Evolutionary conservation across 495 filamentous ascomycete species (phyloP).

Genomic region (Glonium stellatum): DNA sequence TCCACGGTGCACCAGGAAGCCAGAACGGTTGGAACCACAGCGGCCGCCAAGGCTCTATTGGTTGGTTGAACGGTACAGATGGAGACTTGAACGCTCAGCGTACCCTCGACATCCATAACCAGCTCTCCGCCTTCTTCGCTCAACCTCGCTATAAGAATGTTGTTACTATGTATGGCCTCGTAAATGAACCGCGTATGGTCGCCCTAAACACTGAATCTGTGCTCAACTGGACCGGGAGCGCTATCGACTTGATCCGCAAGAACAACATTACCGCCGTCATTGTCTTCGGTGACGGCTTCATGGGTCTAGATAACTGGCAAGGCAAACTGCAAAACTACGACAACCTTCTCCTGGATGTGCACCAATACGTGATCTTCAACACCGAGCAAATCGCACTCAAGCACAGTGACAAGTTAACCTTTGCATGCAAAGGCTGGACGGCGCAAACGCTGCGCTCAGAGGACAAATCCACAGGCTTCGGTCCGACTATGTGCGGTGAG

Average conservation of each 20-base stretch:
- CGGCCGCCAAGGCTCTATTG: slow-evolving; percentile 56
- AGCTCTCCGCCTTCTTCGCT: slow-evolving; percentile 39
- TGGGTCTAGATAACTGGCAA: slow-evolving; percentile 45
- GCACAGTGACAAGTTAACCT: slow-evolving; percentile 63
- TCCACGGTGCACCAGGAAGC: slow-evolving; percentile 74
- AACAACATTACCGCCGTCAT: slow-evolving; percentile 43
- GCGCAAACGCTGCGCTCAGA: slow-evolving; percentile 64
- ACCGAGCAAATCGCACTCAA: slow-evolving; percentile 48
- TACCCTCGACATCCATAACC: slow-evolving; percentile 37
- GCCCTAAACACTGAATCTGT: slow-evolving; percentile 38
- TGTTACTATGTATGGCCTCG: slow-evolving; percentile 39
- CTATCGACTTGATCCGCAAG: slow-evolving; percentile 32
- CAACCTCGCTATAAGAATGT: slow-evolving; percentile 41
- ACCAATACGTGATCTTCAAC: slow-evolving; percentile 70
- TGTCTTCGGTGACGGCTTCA: slow-evolving; percentile 67
- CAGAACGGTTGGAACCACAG: slow-evolving; percentile 82
- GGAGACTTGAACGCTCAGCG: slow-evolving; percentile 38
- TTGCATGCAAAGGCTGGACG: slow-evolving; percentile 82
- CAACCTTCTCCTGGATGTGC: slow-evolving; percentile 69
- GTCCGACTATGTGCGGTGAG: slow-evolving; percentile 94
- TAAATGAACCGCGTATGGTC: slow-evolving; percentile 41
- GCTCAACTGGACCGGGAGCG: slow-evolving; percentile 34
- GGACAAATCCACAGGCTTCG: slow-evolving; percentile 72
- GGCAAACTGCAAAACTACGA: slow-evolving; percentile 40
- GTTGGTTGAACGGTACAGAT: slow-evolving; percentile 43